Conservation (phyloP, 495 filamentous ascomycete species). For the Neurospora intermedia region DNA sequence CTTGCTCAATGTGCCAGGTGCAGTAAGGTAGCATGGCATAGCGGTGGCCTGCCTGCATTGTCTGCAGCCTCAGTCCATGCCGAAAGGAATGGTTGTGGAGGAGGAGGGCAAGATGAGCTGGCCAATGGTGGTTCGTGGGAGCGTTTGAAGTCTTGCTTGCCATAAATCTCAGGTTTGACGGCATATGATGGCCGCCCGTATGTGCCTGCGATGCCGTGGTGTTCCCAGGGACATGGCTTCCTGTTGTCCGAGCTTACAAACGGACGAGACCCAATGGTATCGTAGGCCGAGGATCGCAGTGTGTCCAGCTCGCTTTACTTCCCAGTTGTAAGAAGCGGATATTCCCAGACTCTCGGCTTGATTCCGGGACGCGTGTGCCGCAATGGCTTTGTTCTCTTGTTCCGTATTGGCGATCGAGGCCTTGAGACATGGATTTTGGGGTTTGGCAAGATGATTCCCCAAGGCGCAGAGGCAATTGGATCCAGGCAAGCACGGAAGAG, state of each 20-base stretch:
- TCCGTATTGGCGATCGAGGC: neutral
- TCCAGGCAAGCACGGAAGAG: neutral
- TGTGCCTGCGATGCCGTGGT: conserved; percentile 2
- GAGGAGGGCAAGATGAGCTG: neutral
- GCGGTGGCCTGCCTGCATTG: neutral
- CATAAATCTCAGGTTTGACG: conserved; percentile 18
- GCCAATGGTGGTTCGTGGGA: conserved; percentile 13
- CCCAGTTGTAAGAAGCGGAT: neutral
- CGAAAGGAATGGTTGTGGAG: neutral
- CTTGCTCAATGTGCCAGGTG: neutral
- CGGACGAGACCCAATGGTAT: conserved; percentile 10
- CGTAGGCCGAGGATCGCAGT: neutral
- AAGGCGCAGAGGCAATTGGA: neutral
- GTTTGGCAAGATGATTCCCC: neutral
- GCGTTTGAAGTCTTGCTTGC: conserved; percentile 20
- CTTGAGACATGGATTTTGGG: neutral
- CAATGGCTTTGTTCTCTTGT: neutral
- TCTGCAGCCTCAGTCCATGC: neutral
- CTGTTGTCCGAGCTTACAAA: conserved; percentile 12
- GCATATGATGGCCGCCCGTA: conserved; percentile 10
- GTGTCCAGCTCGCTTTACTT: neutral
- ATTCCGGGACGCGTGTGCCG: neutral
- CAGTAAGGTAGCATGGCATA: neutral
- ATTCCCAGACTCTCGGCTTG: neutral
- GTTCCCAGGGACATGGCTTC: conserved; percentile 17